A percentile compares a stretch with the other conserved stretches of the same genome.
Conservation (phyloP, 257 asterid genomes). For the Solanum rostratum region DNA sequence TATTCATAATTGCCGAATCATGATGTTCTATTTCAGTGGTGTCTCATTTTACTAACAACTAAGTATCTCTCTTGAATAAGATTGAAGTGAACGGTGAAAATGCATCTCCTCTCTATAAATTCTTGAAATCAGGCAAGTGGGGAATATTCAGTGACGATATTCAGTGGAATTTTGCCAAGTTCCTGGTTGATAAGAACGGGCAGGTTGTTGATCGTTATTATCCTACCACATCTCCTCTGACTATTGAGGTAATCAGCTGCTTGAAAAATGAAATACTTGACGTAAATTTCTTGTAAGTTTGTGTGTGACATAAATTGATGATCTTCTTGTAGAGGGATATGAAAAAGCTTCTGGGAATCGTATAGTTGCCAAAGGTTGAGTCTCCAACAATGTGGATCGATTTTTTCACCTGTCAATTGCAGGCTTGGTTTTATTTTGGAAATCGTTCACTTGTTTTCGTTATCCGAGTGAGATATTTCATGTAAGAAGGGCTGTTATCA, state of each 20-base stretch:
- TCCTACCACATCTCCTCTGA: constrained; percentile 74
- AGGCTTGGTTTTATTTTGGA: background rate
- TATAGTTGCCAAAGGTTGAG: background rate
- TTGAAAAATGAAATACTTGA: background rate
- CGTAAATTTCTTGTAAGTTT: background rate
- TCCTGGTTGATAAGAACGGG: constrained; percentile 63
- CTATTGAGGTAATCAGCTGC: constrained; percentile 42
- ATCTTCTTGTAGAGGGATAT: background rate
- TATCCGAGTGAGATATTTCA: background rate
- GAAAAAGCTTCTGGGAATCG: background rate
- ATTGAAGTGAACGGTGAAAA: constrained; percentile 67
- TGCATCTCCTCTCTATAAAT: constrained; percentile 70
- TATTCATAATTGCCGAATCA: background rate
- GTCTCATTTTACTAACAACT: background rate
- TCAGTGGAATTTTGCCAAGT: constrained; percentile 85
- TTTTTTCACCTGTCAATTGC: background rate
- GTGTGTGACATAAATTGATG: background rate
- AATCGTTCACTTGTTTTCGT: background rate
- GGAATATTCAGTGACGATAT: constrained; percentile 70
- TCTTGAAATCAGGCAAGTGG: constrained; percentile 74
- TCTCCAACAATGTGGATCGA: background rate
- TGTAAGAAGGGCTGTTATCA: background rate
- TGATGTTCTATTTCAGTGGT: background rate
- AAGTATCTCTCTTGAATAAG: constrained; percentile 13
- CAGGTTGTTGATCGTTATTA: constrained; percentile 65